A percentile compares a stretch with the other conserved stretches of the same genome.
Evolutionary conservation across 768 basidiomycete genomes (phyloP).

Genomic region (Leccinum incarnatum): DNA sequence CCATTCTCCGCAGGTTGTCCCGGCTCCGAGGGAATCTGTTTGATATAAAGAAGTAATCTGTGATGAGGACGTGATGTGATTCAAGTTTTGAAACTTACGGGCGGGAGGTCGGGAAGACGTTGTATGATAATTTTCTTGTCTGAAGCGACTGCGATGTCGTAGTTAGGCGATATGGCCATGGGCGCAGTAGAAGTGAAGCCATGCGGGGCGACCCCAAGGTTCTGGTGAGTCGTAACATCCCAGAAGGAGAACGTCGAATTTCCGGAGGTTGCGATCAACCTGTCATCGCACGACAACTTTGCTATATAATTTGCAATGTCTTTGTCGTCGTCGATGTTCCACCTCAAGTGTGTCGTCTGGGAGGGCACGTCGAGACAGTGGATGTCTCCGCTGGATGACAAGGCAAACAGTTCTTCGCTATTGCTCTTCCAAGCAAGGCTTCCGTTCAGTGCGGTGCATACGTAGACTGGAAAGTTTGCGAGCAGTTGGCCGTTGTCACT

Average conservation of each 20-base stretch:
- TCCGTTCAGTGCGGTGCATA: not conserved
- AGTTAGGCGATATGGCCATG: not conserved
- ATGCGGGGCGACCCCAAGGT: not conserved
- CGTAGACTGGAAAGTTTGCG: not conserved
- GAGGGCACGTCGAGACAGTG: not conserved
- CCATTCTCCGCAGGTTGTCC: not conserved
- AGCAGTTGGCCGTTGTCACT: not conserved
- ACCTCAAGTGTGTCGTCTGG: not conserved
- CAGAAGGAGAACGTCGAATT: not conserved
- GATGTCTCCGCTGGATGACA: not conserved
- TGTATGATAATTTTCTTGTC: not conserved
- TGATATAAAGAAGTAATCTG: not conserved
- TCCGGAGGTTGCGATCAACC: not conserved
- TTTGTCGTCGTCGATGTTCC: not conserved
- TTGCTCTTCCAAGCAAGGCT: not conserved
- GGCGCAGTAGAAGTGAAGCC: not conserved
- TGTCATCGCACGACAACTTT: not conserved
- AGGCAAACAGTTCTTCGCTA: not conserved
- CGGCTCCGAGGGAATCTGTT: not conserved
- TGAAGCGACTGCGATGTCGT: not conserved
- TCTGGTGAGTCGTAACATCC: not conserved
- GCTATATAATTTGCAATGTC: not conserved
- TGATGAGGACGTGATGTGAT: not conserved
- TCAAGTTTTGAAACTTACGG: not conserved
- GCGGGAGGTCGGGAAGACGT: not conserved